Conservation (phyloP, 257 asterid species). For the Plantago elongata region DNA sequence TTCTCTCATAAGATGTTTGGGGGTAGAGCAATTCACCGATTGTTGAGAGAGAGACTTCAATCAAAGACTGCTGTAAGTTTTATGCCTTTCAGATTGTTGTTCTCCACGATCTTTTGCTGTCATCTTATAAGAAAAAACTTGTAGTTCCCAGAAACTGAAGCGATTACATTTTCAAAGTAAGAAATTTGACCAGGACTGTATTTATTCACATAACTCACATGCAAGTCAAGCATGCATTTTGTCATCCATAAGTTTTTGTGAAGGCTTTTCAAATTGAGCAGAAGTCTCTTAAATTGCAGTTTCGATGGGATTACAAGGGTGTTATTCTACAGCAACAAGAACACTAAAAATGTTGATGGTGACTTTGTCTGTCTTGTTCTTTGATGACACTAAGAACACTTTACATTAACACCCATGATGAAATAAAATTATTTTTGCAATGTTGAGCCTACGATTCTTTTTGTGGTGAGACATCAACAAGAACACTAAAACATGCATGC, state of each 20-base stretch:
- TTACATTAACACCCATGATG: no score
- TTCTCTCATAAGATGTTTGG: constrained; percentile 41
- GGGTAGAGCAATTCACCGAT: constrained; percentile 43
- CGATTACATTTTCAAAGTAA: background rate
- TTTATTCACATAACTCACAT: background rate
- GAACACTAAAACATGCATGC: background rate
- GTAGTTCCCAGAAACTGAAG: no score
- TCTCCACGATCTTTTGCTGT: constrained; percentile 7
- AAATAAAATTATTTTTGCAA: no score
- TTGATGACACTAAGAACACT: no score
- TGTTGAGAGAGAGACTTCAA: constrained; percentile 43
- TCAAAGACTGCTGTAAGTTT: constrained; percentile 34
- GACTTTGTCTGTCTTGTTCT: no score
- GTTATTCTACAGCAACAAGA: no score
- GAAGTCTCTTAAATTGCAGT: no score
- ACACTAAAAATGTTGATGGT: no score
- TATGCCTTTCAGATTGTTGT: constrained; percentile 3
- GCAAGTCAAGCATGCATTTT: constrained; percentile 1
- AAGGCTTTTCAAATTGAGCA: no score
- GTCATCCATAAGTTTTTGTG: background rate
- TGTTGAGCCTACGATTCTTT: background rate
- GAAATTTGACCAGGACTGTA: background rate
- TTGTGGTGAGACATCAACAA: constrained; percentile 6
- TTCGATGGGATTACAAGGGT: no score
- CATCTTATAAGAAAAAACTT: background rate